These are phyloP conservation scores for Cladosporium sp. DNA, from an alignment of 2,329 filamentous ascomycete species.

Conservation along the genomic window DNA sequence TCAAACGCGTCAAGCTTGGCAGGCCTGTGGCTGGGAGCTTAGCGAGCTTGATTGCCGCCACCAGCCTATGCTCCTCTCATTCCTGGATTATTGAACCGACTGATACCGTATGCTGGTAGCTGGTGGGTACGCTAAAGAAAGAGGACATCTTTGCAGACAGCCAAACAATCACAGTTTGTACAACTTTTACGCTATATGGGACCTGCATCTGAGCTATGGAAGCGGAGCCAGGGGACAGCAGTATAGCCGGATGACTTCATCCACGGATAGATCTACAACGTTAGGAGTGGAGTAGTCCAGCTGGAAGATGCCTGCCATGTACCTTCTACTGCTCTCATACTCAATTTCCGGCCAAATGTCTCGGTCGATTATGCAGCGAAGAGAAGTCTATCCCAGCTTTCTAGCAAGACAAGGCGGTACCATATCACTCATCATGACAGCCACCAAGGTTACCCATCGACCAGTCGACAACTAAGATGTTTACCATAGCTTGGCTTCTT, in stretches of 20 bases:
- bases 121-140: not conserved
- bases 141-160: not conserved
- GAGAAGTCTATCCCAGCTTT: not conserved
- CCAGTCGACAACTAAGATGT: not conserved
- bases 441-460: not conserved
- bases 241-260: not conserved
- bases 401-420: not conserved
- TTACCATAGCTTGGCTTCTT: not conserved
- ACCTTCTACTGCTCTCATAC: not conserved
- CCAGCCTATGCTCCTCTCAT: not conserved
- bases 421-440: not conserved
- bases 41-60: constrained; percentile 2
- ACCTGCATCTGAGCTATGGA: not conserved
- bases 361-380: not conserved
- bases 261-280: not conserved
- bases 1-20: constrained; percentile 10
- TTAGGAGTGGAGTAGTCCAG: not conserved
- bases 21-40: constrained; percentile 2
- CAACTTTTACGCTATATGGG: not conserved
- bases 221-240: not conserved
- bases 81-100: not conserved
- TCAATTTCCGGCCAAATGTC: not conserved
- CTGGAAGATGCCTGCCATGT: not conserved
- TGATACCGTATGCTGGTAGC: not conserved
- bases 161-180: not conserved